Evolutionary conservation across 1,284 basidiomycete species (phyloP).

Genomic region (Irpex sp.): DNA sequence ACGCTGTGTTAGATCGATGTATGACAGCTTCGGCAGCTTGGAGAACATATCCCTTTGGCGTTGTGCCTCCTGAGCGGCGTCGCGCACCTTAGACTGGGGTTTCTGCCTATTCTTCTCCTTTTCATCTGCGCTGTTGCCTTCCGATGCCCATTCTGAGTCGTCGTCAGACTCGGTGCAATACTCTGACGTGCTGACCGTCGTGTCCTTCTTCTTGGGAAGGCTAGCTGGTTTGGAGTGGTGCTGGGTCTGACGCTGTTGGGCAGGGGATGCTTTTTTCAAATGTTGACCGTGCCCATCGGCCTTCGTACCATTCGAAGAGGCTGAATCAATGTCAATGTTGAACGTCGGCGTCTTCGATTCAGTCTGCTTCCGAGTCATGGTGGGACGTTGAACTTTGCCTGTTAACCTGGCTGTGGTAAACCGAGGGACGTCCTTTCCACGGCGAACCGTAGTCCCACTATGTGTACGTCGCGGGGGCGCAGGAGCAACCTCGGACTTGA

Average conservation of each 20-base stretch:
- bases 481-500: conserved; percentile 22
- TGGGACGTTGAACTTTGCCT: conserved; percentile 7
- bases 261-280: conserved; percentile 3
- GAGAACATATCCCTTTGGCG: conserved; percentile 72
- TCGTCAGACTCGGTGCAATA: conserved; percentile 50
- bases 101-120: conserved; percentile 21
- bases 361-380: conserved; percentile 4
- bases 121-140: conserved; percentile 30
- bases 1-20: conserved; percentile 30
- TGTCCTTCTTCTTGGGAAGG: conserved; percentile 16
- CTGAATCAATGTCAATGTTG: conserved; percentile 54
- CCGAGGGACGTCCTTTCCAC: conserved; percentile 7
- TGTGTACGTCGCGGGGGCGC: conserved; percentile 7
- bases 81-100: conserved; percentile 30
- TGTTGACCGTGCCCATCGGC: conserved; percentile 9
- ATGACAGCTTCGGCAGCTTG: conserved; percentile 65
- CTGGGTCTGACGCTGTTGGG: conserved; percentile 3
- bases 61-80: conserved; percentile 57
- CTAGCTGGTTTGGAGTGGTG: conserved; percentile 1
- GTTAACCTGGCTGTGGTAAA: conserved; percentile 1
- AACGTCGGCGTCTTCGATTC: conserved; percentile 38
- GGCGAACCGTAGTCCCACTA: conserved; percentile 11
- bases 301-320: conserved; percentile 44
- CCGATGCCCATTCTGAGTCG: conserved; percentile 50
- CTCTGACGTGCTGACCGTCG: conserved; percentile 26